Conservation (phyloP, 768 basidiomycete species). For the Rhodocollybia butyracea region DNA sequence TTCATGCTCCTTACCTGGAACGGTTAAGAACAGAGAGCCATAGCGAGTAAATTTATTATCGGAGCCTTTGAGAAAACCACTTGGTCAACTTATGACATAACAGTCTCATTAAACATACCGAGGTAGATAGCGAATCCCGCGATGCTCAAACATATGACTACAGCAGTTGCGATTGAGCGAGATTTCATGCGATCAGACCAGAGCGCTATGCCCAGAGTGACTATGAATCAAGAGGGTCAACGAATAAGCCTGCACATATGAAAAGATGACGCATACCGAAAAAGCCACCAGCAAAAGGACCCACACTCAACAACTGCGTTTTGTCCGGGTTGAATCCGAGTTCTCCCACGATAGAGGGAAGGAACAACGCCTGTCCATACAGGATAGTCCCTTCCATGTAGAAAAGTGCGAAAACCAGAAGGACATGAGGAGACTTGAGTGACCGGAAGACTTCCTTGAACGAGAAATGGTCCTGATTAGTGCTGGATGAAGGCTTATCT, state of each 20-base stretch:
- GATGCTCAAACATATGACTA: slow-evolving; percentile 20
- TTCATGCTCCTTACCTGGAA: too few species aligned
- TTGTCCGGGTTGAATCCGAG: slow-evolving; percentile 28
- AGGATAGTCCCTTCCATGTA: slow-evolving; percentile 33
- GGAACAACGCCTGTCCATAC: slow-evolving; percentile 33
- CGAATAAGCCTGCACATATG: too few species aligned
- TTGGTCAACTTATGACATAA: background rate
- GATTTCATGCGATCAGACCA: slow-evolving; percentile 16
- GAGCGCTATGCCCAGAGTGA: slow-evolving; percentile 9
- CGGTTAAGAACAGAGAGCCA: slow-evolving; percentile 31
- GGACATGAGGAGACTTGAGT: slow-evolving; percentile 29
- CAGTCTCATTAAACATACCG: slow-evolving; percentile 13
- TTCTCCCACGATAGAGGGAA: slow-evolving; percentile 35
- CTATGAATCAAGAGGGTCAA: background rate
- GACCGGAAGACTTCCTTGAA: slow-evolving; percentile 28
- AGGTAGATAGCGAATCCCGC: slow-evolving; percentile 30
- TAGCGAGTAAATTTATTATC: slow-evolving; percentile 23
- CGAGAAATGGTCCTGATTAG: slow-evolving; percentile 26
- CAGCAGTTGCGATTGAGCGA: slow-evolving; percentile 23
- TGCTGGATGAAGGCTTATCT: slow-evolving; percentile 28
- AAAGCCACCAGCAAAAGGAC: slow-evolving; percentile 34
- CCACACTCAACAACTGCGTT: slow-evolving; percentile 34
- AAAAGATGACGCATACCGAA: slow-evolving; percentile 30
- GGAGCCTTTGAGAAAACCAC: slow-evolving; percentile 13
- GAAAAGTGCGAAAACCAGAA: slow-evolving; percentile 29